Evolutionary conservation across 352 stramenopile genomes (phyloP).

Genomic region (Globisporangium polare): DNA sequence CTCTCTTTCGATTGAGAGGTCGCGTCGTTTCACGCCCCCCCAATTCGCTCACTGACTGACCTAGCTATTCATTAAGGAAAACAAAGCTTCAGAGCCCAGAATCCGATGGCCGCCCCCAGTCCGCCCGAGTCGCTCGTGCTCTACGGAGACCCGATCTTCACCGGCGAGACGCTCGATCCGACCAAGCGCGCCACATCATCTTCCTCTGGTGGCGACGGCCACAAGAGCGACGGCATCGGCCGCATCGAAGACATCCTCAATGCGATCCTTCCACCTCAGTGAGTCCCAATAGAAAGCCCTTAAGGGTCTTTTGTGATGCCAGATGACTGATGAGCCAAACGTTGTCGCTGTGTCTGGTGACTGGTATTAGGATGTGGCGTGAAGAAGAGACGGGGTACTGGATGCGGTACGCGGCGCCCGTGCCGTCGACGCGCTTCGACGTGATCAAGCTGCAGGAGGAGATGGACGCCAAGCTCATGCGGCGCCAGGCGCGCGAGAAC

Average conservation of each 20-base stretch:
- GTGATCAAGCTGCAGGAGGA: constrained; percentile 90
- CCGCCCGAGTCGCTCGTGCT: constrained; percentile 87
- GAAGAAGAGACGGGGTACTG: constrained; percentile 82
- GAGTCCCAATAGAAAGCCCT: constrained; percentile 8
- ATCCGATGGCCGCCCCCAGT: constrained; percentile 45
- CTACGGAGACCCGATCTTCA: constrained; percentile 90
- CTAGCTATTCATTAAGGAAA: neutral
- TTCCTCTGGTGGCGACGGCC: constrained; percentile 19
- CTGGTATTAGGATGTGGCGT: constrained; percentile 56
- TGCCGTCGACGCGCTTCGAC: constrained; percentile 90
- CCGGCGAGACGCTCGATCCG: constrained; percentile 66
- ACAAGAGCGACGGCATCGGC: constrained; percentile 43
- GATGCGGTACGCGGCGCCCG: constrained; percentile 90
- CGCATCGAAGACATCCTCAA: constrained; percentile 79
- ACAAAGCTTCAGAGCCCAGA: neutral
- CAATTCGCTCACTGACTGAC: neutral
- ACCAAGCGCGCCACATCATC: constrained; percentile 37
- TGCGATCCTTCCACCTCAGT: constrained; percentile 73
- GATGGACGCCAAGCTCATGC: constrained; percentile 87
- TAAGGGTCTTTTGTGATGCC: neutral
- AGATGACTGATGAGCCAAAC: neutral
- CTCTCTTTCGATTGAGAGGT: neutral
- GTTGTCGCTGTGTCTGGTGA: neutral
- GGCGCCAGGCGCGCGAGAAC: constrained; percentile 89
- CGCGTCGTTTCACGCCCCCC: constrained; percentile 5